These are phyloP conservation scores for Astraeus odoratus DNA, from an alignment of 768 basidiomycete species.

Conservation along the genomic window DNA sequence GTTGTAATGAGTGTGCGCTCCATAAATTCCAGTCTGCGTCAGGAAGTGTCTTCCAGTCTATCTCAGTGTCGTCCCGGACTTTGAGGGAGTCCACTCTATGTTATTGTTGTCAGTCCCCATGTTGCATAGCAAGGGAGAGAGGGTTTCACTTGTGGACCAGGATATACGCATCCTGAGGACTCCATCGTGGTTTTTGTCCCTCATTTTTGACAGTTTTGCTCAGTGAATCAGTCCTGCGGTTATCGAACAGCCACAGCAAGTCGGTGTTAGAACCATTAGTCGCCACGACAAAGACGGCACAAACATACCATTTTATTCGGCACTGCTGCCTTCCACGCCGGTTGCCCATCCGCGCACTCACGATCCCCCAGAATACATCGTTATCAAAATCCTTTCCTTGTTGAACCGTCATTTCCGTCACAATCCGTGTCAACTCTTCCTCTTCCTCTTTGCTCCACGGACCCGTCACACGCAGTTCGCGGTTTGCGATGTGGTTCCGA, in stretches of 20 bases:
- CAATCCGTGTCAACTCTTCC: conserved; percentile 63
- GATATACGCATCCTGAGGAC: conserved; percentile 67
- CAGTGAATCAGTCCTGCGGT: conserved; percentile 64
- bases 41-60: conserved; percentile 74
- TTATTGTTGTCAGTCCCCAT: conserved; percentile 4
- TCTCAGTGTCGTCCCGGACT: conserved; percentile 74
- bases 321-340: conserved; percentile 77
- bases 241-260: background rate
- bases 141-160: conserved; percentile 71
- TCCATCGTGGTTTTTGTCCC: conserved; percentile 68
- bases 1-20: conserved; percentile 75
- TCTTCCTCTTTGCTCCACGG: conserved; percentile 79
- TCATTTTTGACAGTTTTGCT: conserved; percentile 67
- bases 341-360: conserved; percentile 72
- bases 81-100: conserved; percentile 65
- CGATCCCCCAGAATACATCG: conserved; percentile 79
- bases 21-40: conserved; percentile 78
- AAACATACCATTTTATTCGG: conserved; percentile 72
- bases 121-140: background rate
- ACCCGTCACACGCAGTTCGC: conserved; percentile 58
- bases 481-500: conserved; percentile 72
- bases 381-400: conserved; percentile 69
- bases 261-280: too few species aligned
- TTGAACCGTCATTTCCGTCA: conserved; percentile 65
- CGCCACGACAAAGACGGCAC: background rate